phyloP scores from a whole-genome alignment of 1,139 yeast species.

The Yamadazyma dendronema region DNA sequence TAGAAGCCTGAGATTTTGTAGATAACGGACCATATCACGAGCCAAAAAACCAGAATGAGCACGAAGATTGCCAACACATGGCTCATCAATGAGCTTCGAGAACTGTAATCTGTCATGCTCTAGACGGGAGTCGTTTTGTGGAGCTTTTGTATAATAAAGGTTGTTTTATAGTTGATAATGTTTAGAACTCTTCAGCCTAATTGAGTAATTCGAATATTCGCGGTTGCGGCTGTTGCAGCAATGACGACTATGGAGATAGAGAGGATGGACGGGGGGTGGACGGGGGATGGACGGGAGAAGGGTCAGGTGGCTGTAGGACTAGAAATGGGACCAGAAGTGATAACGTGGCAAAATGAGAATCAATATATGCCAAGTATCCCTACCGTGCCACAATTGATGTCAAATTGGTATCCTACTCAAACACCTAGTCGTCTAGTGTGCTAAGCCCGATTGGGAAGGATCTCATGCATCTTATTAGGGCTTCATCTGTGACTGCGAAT shows the following conservation, averaged over 20 bases:
- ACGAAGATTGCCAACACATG: constrained; percentile 7
- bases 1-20: constrained; percentile 34
- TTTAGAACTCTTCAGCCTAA: constrained; percentile 2
- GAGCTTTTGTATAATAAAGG: no score
- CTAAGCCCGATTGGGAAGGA: no score
- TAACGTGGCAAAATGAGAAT: no score
- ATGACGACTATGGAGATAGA: no score
- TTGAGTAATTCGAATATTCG: constrained; percentile 3
- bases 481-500: constrained; percentile 1
- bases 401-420: no score
- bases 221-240: not conserved
- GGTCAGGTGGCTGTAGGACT: no score
- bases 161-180: no score
- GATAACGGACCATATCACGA: constrained; percentile 26
- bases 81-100: not conserved
- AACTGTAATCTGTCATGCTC: not conserved
- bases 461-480: not conserved
- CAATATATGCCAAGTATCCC: no score
- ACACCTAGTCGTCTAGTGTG: no score
- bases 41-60: constrained; percentile 18
- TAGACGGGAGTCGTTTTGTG: not conserved
- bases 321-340: no score
- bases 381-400: no score
- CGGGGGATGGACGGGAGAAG: no score
- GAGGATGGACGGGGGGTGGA: not conserved